Percentiles rank a stretch among this genome's conserved stretches.
phyloP scores from a whole-genome alignment of 371 early-diverging fungal genomes.

The Mortierella sp. region DNA sequence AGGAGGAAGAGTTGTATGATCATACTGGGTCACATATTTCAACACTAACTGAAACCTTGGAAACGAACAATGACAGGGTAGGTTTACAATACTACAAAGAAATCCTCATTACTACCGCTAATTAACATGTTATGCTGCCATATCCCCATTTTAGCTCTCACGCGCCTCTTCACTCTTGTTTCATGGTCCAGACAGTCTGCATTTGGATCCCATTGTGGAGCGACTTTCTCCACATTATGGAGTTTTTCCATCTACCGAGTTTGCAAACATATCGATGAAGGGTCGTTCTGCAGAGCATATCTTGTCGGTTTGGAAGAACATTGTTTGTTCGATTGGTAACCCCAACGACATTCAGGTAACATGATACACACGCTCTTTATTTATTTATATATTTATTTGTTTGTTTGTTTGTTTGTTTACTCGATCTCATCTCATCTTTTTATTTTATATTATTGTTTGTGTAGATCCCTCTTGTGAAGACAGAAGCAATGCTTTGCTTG shows the following conservation, averaged over 20 bases:
- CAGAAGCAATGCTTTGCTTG: slow-evolving; percentile 77
- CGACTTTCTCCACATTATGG: slow-evolving; percentile 52
- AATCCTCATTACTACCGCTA: not conserved
- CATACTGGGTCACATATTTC: slow-evolving; percentile 33
- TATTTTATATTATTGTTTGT: slow-evolving; percentile 4
- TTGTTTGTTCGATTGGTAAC: slow-evolving; percentile 50
- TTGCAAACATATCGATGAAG: slow-evolving; percentile 37
- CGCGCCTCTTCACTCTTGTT: slow-evolving; percentile 49
- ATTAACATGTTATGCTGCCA: not conserved
- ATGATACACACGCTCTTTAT: slow-evolving; percentile 4
- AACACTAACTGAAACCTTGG: slow-evolving; percentile 31
- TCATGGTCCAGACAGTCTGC: slow-evolving; percentile 53
- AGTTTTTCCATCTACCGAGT: slow-evolving; percentile 47
- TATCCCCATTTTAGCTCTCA: slow-evolving; percentile 21
- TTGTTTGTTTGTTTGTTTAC: too few relatives aligned
- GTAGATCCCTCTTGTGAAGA: slow-evolving; percentile 71
- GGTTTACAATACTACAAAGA: not conserved
- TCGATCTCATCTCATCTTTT: not conserved
- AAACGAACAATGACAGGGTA: slow-evolving; percentile 43
- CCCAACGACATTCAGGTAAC: slow-evolving; percentile 48
- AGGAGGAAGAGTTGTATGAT: slow-evolving; percentile 50
- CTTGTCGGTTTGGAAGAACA: slow-evolving; percentile 44
- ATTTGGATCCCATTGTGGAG: slow-evolving; percentile 52
- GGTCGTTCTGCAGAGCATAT: slow-evolving; percentile 24
- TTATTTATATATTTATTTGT: not conserved